Evolutionary conservation across 169 alveolate genomes (phyloP).

Genomic region (Plasmodium vinckei): DNA sequence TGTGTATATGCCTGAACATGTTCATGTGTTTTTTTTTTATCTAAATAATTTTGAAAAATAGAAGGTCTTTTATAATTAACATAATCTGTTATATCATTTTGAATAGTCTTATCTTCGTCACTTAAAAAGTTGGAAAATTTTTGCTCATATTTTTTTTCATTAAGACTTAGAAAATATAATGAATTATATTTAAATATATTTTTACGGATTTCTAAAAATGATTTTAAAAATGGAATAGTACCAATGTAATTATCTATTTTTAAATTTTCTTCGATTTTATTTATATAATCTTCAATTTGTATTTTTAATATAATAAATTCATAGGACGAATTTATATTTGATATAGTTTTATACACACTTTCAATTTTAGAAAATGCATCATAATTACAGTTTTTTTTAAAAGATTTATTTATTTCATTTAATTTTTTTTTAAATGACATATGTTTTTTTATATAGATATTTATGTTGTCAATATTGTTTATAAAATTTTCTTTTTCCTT

Average conservation of each 20-base stretch:
- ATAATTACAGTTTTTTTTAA: constrained; percentile 68
- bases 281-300: constrained; percentile 18
- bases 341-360: constrained; percentile 41
- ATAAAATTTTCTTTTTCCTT: constrained; percentile 58
- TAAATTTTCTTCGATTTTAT: constrained; percentile 18
- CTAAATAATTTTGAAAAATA: constrained; percentile 4
- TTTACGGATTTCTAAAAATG: constrained; percentile 51
- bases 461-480: constrained; percentile 51
- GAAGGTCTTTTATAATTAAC: constrained; percentile 31
- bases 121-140: neutral
- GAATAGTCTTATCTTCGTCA: constrained; percentile 24
- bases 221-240: constrained; percentile 23
- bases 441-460: constrained; percentile 59
- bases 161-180: neutral
- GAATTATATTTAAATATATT: constrained; percentile 34
- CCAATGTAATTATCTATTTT: constrained; percentile 18
- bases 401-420: constrained; percentile 39
- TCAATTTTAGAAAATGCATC: constrained; percentile 52
- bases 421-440: constrained; percentile 28
- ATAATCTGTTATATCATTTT: constrained; percentile 54
- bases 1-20: constrained; percentile 27
- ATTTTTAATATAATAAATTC: constrained; percentile 54
- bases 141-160: constrained; percentile 6
- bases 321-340: constrained; percentile 47
- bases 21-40: constrained; percentile 14